Conservation (phyloP, 331 rosid genomes). For the Malus hybrid region DNA sequence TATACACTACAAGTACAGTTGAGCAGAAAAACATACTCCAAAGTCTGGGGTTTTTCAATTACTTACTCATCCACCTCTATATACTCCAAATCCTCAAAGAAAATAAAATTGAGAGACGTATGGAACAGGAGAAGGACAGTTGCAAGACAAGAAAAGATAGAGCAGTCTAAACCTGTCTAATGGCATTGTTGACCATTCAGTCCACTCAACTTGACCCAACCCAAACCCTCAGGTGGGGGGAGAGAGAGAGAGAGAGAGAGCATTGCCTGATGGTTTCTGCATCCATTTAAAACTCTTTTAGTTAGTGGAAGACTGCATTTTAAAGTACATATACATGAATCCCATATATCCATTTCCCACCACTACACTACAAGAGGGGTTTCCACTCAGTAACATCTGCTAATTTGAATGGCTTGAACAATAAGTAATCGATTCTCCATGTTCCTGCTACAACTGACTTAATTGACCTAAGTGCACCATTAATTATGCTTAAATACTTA, state of each 20-base stretch:
- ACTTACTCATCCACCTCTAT: slow-evolving; percentile 18
- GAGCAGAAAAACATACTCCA: slow-evolving; percentile 28
- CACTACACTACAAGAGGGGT: slow-evolving; percentile 28
- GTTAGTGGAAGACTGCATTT: background rate
- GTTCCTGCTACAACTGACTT: slow-evolving; percentile 20
- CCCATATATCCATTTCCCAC: slow-evolving; percentile 29
- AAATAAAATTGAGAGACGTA: slow-evolving; percentile 3
- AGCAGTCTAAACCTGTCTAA: slow-evolving; percentile 57
- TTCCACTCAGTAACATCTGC: slow-evolving; percentile 32
- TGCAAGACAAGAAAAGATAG: slow-evolving; percentile 67
- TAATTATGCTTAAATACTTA: slow-evolving; percentile 8
- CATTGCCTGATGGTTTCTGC: slow-evolving; percentile 13
- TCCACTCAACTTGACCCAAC: slow-evolving; percentile 46
- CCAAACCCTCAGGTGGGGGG: slow-evolving; percentile 25
- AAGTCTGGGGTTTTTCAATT: slow-evolving; percentile 17
- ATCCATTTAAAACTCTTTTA: slow-evolving; percentile 18
- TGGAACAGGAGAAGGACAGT: slow-evolving; percentile 19
- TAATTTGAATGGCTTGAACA: slow-evolving; percentile 35
- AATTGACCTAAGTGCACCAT: slow-evolving; percentile 20
- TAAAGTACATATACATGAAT: slow-evolving; percentile 32
- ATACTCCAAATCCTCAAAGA: slow-evolving; percentile 20
- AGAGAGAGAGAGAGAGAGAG: background rate
- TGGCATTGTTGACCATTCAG: slow-evolving; percentile 66
- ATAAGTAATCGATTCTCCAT: slow-evolving; percentile 23
- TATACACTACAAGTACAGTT: slow-evolving; percentile 20